Base-by-base conservation (phyloP, 306 rosid genomes). In the Medicago arabica region DNA sequence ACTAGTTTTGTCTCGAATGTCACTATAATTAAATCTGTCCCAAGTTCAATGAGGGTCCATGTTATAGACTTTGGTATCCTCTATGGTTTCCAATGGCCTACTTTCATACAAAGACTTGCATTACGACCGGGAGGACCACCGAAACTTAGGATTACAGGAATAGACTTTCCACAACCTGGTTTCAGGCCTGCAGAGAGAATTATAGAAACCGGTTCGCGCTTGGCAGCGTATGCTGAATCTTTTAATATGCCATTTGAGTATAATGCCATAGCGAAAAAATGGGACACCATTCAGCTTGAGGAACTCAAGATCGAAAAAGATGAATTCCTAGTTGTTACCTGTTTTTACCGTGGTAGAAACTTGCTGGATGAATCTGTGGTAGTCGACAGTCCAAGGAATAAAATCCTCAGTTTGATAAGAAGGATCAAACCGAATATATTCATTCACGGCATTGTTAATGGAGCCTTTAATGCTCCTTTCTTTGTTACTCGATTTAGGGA, bases 31-130 rank as follows among this genome's bases (percentile, higher is more conserved):
- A 16, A 11, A 5, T 75, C 78, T n/a, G 71, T 87, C 3, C 60
- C 9, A 28, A 84, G 75, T 40, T 82, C 90, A 71, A 73, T 78
- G 55, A 87, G 84, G 79, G 55, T 95, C 61, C 99, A 95, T 74
- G 86, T 95, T 75, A 85, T 95, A 71, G 98, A 90, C 78, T 92
- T 95, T 55, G 99, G 99, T 65, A 95, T 92, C 81, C 96, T 86
- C 80, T 95, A 90, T 75, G 99, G 99, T 75, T 89, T 96, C 81
- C 99, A 96, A 59, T 92, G 99, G 99, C 98, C 99, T 9, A 92
- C 96, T 78, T 82, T 90, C 12, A 85, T 92, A 43, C 97, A 96
- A 75, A 75, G 92, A 64, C 67, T 90, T 23, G 76, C 92, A 7
- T 43, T 58, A 80, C 78, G 90, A 79, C 1, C 43, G 0, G 97